Conservation (phyloP, 192 early-diverging fungal genomes). For the Rhizophagus sp. region DNA sequence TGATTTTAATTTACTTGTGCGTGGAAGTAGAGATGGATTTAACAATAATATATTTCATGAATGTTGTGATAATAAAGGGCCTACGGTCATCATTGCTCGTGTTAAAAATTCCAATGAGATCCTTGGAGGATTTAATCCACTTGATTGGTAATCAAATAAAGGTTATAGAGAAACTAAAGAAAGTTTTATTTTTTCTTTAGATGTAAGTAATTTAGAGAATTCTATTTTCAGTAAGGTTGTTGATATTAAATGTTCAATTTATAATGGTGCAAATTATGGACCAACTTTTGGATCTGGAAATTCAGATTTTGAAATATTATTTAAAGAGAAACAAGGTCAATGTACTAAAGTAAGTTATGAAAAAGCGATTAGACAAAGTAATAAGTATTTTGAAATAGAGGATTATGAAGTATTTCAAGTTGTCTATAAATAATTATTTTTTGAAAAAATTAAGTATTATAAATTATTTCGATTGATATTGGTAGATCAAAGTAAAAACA, state of each 20-base stretch:
- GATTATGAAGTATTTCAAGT: not conserved
- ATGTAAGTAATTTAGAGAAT: not conserved
- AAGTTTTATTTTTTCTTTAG: slow-evolving; percentile 1
- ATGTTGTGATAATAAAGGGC: slow-evolving; percentile 8
- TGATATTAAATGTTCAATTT: not conserved
- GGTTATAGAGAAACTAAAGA: not conserved
- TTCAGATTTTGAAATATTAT: not conserved
- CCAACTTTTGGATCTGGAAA: not conserved
- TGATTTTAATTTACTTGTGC: too few relatives aligned
- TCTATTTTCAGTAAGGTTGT: not conserved
- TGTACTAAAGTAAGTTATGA: not conserved
- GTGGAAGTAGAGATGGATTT: too few relatives aligned
- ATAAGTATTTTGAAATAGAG: not conserved
- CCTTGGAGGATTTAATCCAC: slow-evolving; percentile 34
- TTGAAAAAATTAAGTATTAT: too few relatives aligned
- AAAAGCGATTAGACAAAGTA: not conserved
- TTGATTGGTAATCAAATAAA: slow-evolving; percentile 3
- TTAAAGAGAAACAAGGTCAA: not conserved
- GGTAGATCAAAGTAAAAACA: too few relatives aligned
- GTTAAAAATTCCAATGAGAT: slow-evolving; percentile 19
- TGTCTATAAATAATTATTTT: not conserved
- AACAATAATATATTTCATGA: not conserved
- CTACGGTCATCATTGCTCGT: slow-evolving; percentile 8
- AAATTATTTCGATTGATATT: too few relatives aligned
- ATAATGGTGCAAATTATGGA: not conserved